phyloP scores from a whole-genome alignment of 192 early-diverging fungal genomes.

The Glomus cerebriforme region DNA sequence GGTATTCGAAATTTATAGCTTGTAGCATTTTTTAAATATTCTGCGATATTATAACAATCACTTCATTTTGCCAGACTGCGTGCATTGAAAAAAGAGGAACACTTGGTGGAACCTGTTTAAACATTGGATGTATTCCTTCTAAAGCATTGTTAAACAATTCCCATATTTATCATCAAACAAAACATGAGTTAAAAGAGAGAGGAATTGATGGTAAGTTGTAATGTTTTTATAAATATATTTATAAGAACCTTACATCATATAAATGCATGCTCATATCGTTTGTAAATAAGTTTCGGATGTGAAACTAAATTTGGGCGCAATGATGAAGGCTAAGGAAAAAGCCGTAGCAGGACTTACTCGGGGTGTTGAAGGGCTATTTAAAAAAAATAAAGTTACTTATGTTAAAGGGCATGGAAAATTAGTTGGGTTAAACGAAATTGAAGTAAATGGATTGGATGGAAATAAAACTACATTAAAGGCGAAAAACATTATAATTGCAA shows the following conservation, averaged over 20 bases:
- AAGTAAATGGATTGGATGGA: conserved; percentile 81
- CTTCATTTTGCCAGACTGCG: conserved; percentile 68
- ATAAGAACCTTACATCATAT: not conserved
- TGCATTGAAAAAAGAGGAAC: conserved; percentile 95
- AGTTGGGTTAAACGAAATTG: conserved; percentile 74
- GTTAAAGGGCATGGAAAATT: conserved; percentile 90
- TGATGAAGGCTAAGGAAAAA: conserved; percentile 92
- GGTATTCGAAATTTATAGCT: conserved; percentile 49
- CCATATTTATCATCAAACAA: conserved; percentile 91
- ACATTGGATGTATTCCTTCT: conserved; percentile 99
- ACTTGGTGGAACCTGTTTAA: conserved; percentile 97
- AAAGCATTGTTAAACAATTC: conserved; percentile 99
- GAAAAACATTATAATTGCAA: conserved; percentile 98
- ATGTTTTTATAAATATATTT: not conserved
- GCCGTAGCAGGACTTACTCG: conserved; percentile 85
- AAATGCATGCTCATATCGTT: not conserved
- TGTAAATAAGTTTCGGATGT: conserved; percentile 68
- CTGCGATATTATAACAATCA: not conserved
- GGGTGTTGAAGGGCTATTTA: conserved; percentile 93
- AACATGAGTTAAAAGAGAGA: conserved; percentile 88
- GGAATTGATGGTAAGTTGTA: conserved; percentile 80
- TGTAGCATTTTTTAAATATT: not conserved
- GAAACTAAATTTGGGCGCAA: conserved; percentile 79
- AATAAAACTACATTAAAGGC: conserved; percentile 70
- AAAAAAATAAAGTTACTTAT: conserved; percentile 98